Percentiles rank a stretch among this genome's conserved stretches.
These are phyloP conservation scores for Saccharomycopsis synnaedendra DNA, from an alignment of 805 yeast genomes.

Conservation along the genomic window DNA sequence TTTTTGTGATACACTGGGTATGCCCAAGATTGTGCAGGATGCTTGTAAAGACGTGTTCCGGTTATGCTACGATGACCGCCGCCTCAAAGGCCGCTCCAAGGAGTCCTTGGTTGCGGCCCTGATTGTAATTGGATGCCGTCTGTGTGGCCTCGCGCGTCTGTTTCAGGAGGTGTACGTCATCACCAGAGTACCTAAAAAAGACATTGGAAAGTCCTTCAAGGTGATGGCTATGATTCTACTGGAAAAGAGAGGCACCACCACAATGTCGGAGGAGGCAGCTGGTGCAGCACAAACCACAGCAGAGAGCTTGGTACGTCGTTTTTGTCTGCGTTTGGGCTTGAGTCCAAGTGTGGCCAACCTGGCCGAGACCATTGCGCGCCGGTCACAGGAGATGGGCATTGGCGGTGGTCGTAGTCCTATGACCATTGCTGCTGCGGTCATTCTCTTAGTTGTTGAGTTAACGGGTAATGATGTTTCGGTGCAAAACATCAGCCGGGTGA, in stretches of 20 bases:
- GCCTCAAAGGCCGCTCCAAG: conserved; percentile 81
- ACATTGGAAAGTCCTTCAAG: conserved; percentile 84
- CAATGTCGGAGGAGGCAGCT: conserved; percentile 30
- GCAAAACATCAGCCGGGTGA: conserved; percentile 73
- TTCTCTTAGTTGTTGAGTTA: conserved; percentile 86
- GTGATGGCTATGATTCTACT: conserved; percentile 62
- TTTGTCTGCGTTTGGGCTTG: conserved; percentile 90
- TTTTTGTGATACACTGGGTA: conserved; percentile 93
- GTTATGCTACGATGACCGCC: conserved; percentile 76
- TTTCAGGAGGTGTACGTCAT: conserved; percentile 94
- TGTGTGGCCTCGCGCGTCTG: conserved; percentile 87
- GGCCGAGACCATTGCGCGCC: conserved; percentile 85
- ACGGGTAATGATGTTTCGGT: conserved; percentile 72
- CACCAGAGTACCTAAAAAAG: conserved; percentile 88
- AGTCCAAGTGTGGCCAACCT: conserved; percentile 78
- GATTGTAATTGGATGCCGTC: conserved; percentile 86
- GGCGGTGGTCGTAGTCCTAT: conserved; percentile 95
- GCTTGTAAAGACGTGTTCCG: conserved; percentile 96
- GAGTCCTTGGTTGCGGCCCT: conserved; percentile 96
- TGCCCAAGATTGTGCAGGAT: conserved; percentile 92
- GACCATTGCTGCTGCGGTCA: conserved; percentile 95
- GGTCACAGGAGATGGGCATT: conserved; percentile 84
- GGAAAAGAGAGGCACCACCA: conserved; percentile 24
- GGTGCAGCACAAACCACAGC: conserved; percentile 81
- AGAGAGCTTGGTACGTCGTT: conserved; percentile 89